phyloP scores from a whole-genome alignment of 768 basidiomycete species.

The Rhizopogon salebrosus region DNA sequence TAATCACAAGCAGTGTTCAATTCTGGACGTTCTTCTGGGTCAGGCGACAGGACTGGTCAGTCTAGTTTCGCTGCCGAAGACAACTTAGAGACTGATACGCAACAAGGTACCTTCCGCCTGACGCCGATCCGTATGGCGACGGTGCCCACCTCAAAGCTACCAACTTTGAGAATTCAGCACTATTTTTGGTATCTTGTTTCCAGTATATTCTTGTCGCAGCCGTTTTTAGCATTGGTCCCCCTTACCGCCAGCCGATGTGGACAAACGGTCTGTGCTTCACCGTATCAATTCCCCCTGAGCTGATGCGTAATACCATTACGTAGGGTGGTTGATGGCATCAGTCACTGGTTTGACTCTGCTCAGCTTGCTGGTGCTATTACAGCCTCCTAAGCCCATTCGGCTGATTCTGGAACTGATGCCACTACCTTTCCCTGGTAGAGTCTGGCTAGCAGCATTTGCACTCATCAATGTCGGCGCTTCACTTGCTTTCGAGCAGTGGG shows the following conservation, averaged over 20 bases:
- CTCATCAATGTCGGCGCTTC: slow-evolving; percentile 67
- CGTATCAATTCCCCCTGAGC: neutral
- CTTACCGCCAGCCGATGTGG: slow-evolving; percentile 92
- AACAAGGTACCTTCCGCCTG: slow-evolving; percentile 58
- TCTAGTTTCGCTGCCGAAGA: neutral
- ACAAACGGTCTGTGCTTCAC: slow-evolving; percentile 68
- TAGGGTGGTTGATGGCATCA: slow-evolving; percentile 80
- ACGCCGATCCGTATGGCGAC: slow-evolving; percentile 39
- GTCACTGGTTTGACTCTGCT: slow-evolving; percentile 64
- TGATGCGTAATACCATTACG: neutral
- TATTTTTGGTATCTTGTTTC: slow-evolving; percentile 96
- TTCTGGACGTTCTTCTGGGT: slow-evolving; percentile 90
- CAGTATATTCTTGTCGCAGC: slow-evolving; percentile 97
- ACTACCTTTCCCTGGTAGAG: slow-evolving; percentile 63
- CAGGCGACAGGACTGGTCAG: slow-evolving; percentile 75
- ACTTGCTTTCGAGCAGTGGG: slow-evolving; percentile 75
- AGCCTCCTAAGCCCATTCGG: slow-evolving; percentile 55
- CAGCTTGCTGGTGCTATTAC: slow-evolving; percentile 72
- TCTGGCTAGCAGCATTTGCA: slow-evolving; percentile 63
- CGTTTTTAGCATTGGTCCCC: slow-evolving; percentile 97
- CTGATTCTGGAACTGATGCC: slow-evolving; percentile 72
- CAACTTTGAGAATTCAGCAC: slow-evolving; percentile 87
- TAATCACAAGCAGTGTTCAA: slow-evolving; percentile 80
- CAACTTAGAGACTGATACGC: slow-evolving; percentile 20
- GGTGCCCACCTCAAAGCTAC: slow-evolving; percentile 73